Evolutionary conservation across 1,139 yeast genomes (phyloP).

Genomic region (Suhomyces wounanorum): DNA sequence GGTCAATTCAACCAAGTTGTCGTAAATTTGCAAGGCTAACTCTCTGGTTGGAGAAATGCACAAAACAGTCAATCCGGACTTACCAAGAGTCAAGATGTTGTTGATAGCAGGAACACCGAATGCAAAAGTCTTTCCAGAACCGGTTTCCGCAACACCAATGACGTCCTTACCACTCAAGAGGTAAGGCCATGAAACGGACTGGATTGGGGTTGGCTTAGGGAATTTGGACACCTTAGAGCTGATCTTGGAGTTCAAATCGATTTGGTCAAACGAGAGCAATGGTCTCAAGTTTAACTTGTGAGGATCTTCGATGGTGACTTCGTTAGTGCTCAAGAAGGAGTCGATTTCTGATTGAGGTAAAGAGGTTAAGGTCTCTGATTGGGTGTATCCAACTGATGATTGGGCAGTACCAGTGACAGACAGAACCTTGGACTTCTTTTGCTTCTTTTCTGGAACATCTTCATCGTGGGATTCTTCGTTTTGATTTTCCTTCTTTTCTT

Average conservation of each 20-base stretch:
- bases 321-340: constrained; percentile 66
- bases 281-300: constrained; percentile 58
- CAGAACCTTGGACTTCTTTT: constrained; percentile 11
- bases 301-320: constrained; percentile 80
- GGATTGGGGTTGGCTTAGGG: constrained; percentile 94
- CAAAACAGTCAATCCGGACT: constrained; percentile 67
- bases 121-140: constrained; percentile 96
- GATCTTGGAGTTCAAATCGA: constrained; percentile 58
- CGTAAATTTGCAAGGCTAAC: constrained; percentile 90
- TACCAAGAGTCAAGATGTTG: constrained; percentile 50
- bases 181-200: constrained; percentile 96
- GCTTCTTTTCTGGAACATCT: constrained; percentile 16
- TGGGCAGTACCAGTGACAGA: constrained; percentile 17
- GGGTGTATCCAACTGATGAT: constrained; percentile 27
- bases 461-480: constrained; percentile 17
- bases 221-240: constrained; percentile 62
- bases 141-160: constrained; percentile 97
- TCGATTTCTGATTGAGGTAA: constrained; percentile 59
- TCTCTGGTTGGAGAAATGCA: constrained; percentile 97
- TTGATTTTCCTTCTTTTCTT: constrained; percentile 20
- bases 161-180: constrained; percentile 80
- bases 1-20: constrained; percentile 72
- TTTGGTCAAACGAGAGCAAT: constrained; percentile 64
- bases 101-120: constrained; percentile 97
- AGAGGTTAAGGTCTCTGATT: constrained; percentile 28